Evolutionary conservation across 495 filamentous ascomycete genomes (phyloP), one percentile per base, ranked within the genome.

Genomic region (Xylaria sp.): DNA sequence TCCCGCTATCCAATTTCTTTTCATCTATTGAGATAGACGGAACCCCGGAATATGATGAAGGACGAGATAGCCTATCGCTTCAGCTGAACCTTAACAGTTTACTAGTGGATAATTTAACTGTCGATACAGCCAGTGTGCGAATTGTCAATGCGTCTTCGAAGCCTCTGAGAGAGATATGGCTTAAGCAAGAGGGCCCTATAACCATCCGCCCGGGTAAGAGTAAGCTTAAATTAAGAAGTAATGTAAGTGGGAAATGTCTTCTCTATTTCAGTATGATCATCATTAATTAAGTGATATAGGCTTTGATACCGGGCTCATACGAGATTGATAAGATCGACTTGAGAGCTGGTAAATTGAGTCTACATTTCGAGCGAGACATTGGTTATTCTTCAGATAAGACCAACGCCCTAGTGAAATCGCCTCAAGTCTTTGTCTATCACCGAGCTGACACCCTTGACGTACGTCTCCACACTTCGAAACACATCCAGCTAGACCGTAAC

Each of bases 21-120:
- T 87, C 83, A 62, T 85, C 91, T 63, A 78, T 97, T 12, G 79
- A 87, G 35, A 84, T 97, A 5, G 89, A 93, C 55, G 90, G 89
- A 0, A 87, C 89, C 33, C 88, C 94, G 19, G 81, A 85, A 21
- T 93, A 97, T 75, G 88, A 89, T 55, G 85, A 90, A 5, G 88
- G 89, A 29, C 88, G 85, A 73, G 96, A 98, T 80, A 91, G 93
- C 31, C 95, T 97, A 72, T 87, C 91, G 43, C 78, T 97, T 43
- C 84, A 85, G 43, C 75, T 99, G 12, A 86, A 85, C 43, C 82
- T 98, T 61, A 83, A 87, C 43, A 95, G 93, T 79, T 79, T 97
- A 1, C 81, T 97, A 3, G 87, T 87, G 7, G 93, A 93, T 50
- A 84, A 89, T 6, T 85, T 98, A 63, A 82, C 88, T 48, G 83